Conservation (phyloP, 108 stramenopile genomes). For the Chaetoceros tenuissimus region DNA sequence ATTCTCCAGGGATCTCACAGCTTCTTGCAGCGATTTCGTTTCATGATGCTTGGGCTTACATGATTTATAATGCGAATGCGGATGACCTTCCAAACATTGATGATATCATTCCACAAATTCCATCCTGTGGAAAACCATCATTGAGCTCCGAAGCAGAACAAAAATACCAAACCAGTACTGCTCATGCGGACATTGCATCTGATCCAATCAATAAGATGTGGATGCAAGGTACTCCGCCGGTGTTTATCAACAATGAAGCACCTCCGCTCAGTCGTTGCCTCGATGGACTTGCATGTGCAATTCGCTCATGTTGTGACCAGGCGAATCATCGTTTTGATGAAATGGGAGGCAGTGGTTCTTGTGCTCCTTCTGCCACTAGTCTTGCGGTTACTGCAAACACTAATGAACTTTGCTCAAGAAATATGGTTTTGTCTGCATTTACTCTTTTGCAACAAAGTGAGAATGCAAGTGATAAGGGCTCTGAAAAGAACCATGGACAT, state of each 20-base stretch:
- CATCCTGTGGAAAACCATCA: conserved; percentile 9
- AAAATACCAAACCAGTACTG: conserved; percentile 39
- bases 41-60: conserved; percentile 78
- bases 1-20: conserved; percentile 21
- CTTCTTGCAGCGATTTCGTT: conserved; percentile 71
- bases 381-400: conserved; percentile 69
- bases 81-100: conserved; percentile 68
- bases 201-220: conserved; percentile 78
- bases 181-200: conserved; percentile 35
- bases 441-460: conserved; percentile 71
- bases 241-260: conserved; percentile 86
- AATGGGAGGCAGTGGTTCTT: conserved; percentile 30
- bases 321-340: conserved; percentile 63
- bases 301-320: conserved; percentile 81
- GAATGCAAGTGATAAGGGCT: conserved; percentile 12
- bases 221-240: conserved; percentile 82
- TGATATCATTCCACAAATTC: conserved; percentile 39
- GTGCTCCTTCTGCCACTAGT: conserved; percentile 33
- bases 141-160: conserved; percentile 22
- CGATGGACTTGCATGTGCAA: conserved; percentile 77
- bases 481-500: conserved; percentile 62
- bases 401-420: conserved; percentile 79
- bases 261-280: conserved; percentile 56
- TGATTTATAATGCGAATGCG: conserved; percentile 77
- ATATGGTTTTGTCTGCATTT: conserved; percentile 72